Conservation (phyloP, 2,329 filamentous ascomycete genomes). For the Scopulariopsis brevicaulis region DNA sequence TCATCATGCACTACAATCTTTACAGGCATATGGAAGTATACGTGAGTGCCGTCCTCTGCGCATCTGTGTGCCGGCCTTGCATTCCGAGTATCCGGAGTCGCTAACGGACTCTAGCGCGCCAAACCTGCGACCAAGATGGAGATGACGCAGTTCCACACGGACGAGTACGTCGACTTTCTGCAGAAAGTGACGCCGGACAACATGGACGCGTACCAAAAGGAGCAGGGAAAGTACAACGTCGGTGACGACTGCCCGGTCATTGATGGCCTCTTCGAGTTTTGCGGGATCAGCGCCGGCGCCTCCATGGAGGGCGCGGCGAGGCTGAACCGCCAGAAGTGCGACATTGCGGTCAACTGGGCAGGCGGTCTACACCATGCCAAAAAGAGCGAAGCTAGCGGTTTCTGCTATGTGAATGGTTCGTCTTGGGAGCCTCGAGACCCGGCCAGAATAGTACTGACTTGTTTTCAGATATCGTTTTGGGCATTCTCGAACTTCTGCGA, state of each 20-base stretch:
- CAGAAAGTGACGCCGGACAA: slow-evolving; percentile 96
- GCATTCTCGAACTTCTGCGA: slow-evolving; percentile 82
- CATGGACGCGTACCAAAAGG: slow-evolving; percentile 71
- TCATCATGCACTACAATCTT: slow-evolving; percentile 92
- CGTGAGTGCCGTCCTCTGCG: slow-evolving; percentile 38
- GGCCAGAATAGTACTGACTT: slow-evolving; percentile 3
- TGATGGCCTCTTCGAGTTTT: slow-evolving; percentile 94
- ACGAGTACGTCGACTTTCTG: slow-evolving; percentile 92
- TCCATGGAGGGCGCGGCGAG: slow-evolving; percentile 89
- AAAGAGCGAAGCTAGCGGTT: slow-evolving; percentile 90
- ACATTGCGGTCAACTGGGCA: slow-evolving; percentile 98
- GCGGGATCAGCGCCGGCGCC: slow-evolving; percentile 85
- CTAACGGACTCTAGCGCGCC: slow-evolving; percentile 44
- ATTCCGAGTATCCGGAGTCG: slow-evolving; percentile 18
- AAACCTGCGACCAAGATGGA: slow-evolving; percentile 83
- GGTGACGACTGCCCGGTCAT: slow-evolving; percentile 97
- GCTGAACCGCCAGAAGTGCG: slow-evolving; percentile 80
- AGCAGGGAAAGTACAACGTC: slow-evolving; percentile 90
- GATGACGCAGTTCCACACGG: slow-evolving; percentile 87
- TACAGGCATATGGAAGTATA: slow-evolving; percentile 97
- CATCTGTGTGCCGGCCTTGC: neutral
- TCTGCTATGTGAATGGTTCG: slow-evolving; percentile 91
- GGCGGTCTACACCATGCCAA: slow-evolving; percentile 96
- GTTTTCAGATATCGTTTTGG: slow-evolving; percentile 76
- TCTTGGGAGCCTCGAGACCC: neutral